These are phyloP conservation scores for Globisporangium viniferum DNA, from an alignment of 352 stramenopile species.

Conservation along the genomic window DNA sequence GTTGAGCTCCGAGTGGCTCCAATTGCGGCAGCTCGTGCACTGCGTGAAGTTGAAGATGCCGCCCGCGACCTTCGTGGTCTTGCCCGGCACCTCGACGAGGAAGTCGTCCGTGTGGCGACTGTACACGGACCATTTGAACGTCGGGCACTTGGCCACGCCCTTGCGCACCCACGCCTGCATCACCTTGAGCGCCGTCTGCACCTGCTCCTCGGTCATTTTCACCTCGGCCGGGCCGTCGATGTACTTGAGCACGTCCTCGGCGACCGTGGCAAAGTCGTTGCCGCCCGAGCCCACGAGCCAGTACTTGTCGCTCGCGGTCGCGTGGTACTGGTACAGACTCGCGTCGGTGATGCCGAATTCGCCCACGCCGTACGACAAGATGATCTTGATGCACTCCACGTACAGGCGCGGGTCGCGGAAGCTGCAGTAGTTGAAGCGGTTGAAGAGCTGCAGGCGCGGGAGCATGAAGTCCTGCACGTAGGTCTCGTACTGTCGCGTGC, in stretches of 20 bases:
- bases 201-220: slow-evolving; percentile 2
- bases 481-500: not conserved
- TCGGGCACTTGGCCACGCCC: not conserved
- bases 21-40: not conserved
- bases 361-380: not conserved
- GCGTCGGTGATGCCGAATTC: not conserved
- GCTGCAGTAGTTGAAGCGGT: slow-evolving; percentile 2
- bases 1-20: not conserved
- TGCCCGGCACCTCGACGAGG: not conserved
- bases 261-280: not conserved
- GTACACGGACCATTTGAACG: not conserved
- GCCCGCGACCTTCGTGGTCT: not conserved
- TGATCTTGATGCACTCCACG: slow-evolving; percentile 4
- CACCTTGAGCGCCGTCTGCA: not conserved
- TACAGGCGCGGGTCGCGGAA: slow-evolving; percentile 1
- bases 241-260: slow-evolving; percentile 1
- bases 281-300: not conserved
- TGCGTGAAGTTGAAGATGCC: not conserved
- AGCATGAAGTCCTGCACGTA: slow-evolving; percentile 2
- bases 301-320: not conserved
- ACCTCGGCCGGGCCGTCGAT: not conserved
- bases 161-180: not conserved
- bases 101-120: slow-evolving; percentile 4
- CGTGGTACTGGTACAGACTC: slow-evolving; percentile 1
- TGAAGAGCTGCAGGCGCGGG: not conserved